phyloP scores from a whole-genome alignment of 352 stramenopile species.

The Pythium biforme region DNA sequence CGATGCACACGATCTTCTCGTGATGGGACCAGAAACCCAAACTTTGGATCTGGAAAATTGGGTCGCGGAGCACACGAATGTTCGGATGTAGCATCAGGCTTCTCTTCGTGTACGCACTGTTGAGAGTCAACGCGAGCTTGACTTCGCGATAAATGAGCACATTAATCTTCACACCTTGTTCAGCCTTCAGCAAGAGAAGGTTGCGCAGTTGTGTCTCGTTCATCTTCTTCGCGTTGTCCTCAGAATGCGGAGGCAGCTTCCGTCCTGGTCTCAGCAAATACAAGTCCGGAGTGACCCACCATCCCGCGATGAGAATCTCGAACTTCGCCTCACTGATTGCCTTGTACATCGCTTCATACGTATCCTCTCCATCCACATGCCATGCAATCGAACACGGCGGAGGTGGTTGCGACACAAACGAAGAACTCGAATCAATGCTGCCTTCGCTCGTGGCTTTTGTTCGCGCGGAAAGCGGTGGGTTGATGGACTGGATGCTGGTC shows the following conservation, averaged over 20 bases:
- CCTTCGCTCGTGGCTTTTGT: slow-evolving; percentile 44
- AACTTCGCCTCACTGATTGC: slow-evolving; percentile 86
- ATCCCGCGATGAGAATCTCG: slow-evolving; percentile 89
- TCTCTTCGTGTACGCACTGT: slow-evolving; percentile 84
- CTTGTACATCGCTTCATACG: slow-evolving; percentile 83
- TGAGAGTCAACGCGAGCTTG: slow-evolving; percentile 85
- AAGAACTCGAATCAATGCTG: slow-evolving; percentile 62
- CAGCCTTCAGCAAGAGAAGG: slow-evolving; percentile 75
- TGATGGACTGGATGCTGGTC: slow-evolving; percentile 11
- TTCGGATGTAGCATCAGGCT: slow-evolving; percentile 79
- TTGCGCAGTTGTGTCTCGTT: slow-evolving; percentile 78
- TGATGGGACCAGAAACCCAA: slow-evolving; percentile 92
- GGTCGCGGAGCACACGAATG: slow-evolving; percentile 89
- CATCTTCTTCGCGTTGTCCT: slow-evolving; percentile 38
- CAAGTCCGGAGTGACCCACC: slow-evolving; percentile 87
- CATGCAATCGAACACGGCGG: slow-evolving; percentile 70
- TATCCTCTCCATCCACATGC: slow-evolving; percentile 87
- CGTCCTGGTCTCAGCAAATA: slow-evolving; percentile 70
- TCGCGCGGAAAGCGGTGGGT: slow-evolving; percentile 17
- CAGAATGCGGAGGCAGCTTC: slow-evolving; percentile 46
- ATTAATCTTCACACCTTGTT: slow-evolving; percentile 86
- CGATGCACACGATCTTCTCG: slow-evolving; percentile 92
- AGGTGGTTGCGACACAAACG: slow-evolving; percentile 36
- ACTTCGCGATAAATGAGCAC: slow-evolving; percentile 92
- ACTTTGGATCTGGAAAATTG: slow-evolving; percentile 89